phyloP scores from a whole-genome alignment of 2,329 filamentous ascomycete species.

The Emmonsia crescens region DNA sequence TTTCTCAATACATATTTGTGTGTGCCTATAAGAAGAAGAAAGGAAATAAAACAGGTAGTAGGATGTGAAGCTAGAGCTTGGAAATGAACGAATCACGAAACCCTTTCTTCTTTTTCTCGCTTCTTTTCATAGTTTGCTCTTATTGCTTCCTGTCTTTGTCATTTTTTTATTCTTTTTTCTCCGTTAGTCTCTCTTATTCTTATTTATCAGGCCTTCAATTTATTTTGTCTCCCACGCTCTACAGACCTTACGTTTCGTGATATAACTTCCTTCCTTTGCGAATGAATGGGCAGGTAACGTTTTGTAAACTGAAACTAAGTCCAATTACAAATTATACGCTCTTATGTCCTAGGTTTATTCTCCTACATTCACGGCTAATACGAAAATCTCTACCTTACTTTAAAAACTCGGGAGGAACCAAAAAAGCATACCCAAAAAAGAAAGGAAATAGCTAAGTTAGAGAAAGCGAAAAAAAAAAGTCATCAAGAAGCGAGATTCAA shows the following conservation, averaged over 20 bases:
- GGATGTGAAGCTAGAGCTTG: neutral
- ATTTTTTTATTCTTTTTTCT: neutral
- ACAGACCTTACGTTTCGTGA: neutral
- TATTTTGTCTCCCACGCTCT: neutral
- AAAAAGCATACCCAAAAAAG: neutral
- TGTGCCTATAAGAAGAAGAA: neutral
- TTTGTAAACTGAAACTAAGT: neutral
- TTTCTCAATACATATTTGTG: neutral
- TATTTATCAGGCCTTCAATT: neutral
- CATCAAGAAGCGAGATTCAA: neutral
- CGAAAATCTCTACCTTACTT: neutral
- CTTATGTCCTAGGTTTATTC: too few species aligned
- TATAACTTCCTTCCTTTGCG: neutral
- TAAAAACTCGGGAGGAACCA: neutral
- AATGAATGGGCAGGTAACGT: neutral
- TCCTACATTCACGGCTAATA: neutral
- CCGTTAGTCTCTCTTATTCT: neutral
- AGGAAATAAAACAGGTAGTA: neutral
- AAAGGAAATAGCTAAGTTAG: neutral
- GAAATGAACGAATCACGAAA: conserved; percentile 4
- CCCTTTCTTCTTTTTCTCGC: neutral
- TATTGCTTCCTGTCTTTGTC: neutral
- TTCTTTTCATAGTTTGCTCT: neutral
- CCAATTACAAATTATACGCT: neutral
- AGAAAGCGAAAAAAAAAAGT: neutral